phyloP scores from a whole-genome alignment of 306 rosid genomes.

The Dryas drummondii region DNA sequence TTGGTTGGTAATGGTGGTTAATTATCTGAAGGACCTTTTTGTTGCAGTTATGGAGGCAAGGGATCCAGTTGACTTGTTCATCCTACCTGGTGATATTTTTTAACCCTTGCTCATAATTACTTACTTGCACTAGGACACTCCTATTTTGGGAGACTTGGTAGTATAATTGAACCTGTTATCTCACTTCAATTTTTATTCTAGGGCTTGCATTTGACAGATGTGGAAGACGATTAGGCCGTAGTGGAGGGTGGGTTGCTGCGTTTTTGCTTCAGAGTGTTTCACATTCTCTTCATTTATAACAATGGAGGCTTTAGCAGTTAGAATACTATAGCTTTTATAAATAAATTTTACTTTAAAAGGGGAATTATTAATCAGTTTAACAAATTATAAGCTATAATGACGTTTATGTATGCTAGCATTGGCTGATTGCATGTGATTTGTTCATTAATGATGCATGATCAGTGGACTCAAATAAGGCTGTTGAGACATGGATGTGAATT shows the following conservation, averaged over 20 bases:
- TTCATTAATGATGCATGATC: background rate
- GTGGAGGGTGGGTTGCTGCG: slow-evolving; percentile 73
- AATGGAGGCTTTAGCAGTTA: background rate
- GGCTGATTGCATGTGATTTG: background rate
- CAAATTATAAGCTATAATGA: too few species aligned
- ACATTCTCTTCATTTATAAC: background rate
- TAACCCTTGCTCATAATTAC: slow-evolving; percentile 14
- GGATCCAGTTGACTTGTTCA: slow-evolving; percentile 83
- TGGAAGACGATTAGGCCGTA: slow-evolving; percentile 92
- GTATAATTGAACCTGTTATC: slow-evolving; percentile 3
- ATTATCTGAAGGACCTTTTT: slow-evolving; percentile 32
- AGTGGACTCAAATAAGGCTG: background rate
- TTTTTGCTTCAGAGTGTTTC: slow-evolving; percentile 20
- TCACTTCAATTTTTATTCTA: slow-evolving; percentile 28
- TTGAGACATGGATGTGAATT: background rate
- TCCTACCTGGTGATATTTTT: slow-evolving; percentile 69
- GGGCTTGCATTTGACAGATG: slow-evolving; percentile 90
- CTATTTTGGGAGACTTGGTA: background rate
- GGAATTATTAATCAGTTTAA: background rate
- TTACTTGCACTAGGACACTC: background rate
- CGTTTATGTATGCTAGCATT: background rate
- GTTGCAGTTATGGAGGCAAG: slow-evolving; percentile 84
- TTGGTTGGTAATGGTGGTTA: slow-evolving; percentile 1
- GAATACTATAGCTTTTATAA: too few species aligned
- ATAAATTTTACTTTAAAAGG: background rate